Evolutionary conservation across 129 eudicot species (phyloP), one percentile per base, ranked within the genome.

Genomic region (Centaurea solstitialis): DNA sequence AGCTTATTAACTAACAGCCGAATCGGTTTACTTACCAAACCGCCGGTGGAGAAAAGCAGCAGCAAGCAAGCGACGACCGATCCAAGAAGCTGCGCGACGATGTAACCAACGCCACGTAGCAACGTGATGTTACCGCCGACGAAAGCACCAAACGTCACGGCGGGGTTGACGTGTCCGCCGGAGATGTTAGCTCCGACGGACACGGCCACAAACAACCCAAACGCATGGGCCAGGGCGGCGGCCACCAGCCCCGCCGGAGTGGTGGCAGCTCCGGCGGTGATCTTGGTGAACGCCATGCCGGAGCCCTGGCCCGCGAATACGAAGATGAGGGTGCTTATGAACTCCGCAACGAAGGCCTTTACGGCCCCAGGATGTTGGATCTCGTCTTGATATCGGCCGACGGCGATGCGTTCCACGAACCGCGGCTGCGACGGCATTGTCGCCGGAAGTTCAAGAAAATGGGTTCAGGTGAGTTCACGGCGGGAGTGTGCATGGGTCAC

Each of bases 131-230:
- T 84, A 4, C 92, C 92, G 7, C 92, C 92, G 53, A 89, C 45
- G 24, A 84, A 86, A 22, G 86, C 79, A 0, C 92, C 92, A 37
- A 88, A 88, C 20, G 92, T 88, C 17, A 88, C 92, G 5, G 92
- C 92, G n/a, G 92, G 92, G 85, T 89, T 89, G 24, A 89, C 92
- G 47, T 89, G 92, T 45, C 92, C 92, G 13, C 92, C 92, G 72
- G 92, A 89, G 67, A 89, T 72, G 53, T 89, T 89, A 30, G 90
- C 88, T 1, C 37, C 84, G n/a, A 87, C 69, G 0, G 90, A 35
- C 8, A 89, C 92, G 11, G 90, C 92, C 23, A 89, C 92, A 28
- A 89, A 89, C 68, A 89, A 35, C 2, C 88, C 92, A 15, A 89
- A 76, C 40, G 35, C 92, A 75, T 89, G 92, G 0, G 92, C 85